Conservation (phyloP, 2,329 filamentous ascomycete species). For the Lithohypha guttulata region DNA sequence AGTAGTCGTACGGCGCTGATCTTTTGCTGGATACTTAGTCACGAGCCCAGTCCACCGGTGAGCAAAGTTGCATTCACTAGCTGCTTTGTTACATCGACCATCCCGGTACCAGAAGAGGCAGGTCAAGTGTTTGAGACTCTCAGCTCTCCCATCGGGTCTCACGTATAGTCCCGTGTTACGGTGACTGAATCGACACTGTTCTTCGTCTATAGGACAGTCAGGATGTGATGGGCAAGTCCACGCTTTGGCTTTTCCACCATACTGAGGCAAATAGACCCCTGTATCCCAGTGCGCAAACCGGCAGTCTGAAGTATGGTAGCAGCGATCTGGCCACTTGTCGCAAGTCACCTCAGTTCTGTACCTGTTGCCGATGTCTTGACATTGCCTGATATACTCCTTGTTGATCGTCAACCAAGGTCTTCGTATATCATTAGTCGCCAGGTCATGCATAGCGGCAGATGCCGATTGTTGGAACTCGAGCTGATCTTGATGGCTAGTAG, state of each 20-base stretch:
- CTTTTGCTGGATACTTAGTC: constrained; percentile 12
- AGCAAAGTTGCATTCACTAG: constrained; percentile 11
- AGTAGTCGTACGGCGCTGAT: too few species aligned
- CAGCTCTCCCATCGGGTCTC: constrained; percentile 7
- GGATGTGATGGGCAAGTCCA: constrained; percentile 12
- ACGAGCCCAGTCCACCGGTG: constrained; percentile 14
- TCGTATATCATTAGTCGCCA: too few species aligned
- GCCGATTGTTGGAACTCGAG: too few species aligned
- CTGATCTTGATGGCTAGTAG: too few species aligned
- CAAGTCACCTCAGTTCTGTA: too few species aligned
- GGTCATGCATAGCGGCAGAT: too few species aligned
- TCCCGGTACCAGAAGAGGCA: constrained; percentile 13
- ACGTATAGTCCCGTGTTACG: constrained; percentile 13
- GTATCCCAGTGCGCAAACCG: constrained; percentile 14
- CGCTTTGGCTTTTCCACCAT: too few species aligned
- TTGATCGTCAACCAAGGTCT: too few species aligned
- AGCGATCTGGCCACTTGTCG: too few species aligned
- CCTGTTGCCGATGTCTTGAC: not conserved
- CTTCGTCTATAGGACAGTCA: constrained; percentile 3
- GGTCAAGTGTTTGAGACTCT: constrained; percentile 15
- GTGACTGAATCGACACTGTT: constrained; percentile 12
- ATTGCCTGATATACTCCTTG: not conserved
- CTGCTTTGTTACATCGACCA: constrained; percentile 4
- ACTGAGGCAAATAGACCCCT: constrained; percentile 9
- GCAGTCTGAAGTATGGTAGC: too few species aligned